phyloP scores from a whole-genome alignment of 805 yeast species.

The Candida anglica region DNA sequence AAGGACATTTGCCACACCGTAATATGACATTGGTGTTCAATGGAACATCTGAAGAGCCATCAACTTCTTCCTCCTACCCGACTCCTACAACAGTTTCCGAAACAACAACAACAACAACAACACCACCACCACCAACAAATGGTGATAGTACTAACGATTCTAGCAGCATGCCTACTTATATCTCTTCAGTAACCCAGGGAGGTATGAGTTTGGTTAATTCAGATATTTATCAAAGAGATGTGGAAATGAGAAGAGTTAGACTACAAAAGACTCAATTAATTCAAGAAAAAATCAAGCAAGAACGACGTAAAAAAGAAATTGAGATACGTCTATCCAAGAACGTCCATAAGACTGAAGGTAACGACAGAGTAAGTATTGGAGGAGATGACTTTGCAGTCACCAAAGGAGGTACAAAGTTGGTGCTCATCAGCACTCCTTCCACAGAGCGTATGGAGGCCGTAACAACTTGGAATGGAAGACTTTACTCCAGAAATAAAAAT shows the following conservation, averaged over 20 bases:
- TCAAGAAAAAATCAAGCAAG: background rate
- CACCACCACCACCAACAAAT: background rate
- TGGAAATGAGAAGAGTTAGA: constrained; percentile 10
- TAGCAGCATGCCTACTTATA: constrained; percentile 8
- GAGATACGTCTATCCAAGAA: too few relatives aligned
- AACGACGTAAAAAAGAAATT: constrained; percentile 21
- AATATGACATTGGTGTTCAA: background rate
- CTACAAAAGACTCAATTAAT: background rate
- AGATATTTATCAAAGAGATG: constrained; percentile 28
- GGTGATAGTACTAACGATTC: background rate
- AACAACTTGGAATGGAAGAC: constrained; percentile 26
- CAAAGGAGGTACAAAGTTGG: constrained; percentile 35
- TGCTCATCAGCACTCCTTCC: constrained; percentile 27
- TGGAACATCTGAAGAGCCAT: background rate
- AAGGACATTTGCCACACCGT: too few relatives aligned
- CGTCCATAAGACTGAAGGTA: constrained; percentile 38
- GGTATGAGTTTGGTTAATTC: constrained; percentile 38
- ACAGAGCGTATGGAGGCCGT: constrained; percentile 12
- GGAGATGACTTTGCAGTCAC: constrained; percentile 42
- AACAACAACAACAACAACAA: background rate
- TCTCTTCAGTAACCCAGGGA: constrained; percentile 25
- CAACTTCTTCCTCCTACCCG: background rate
- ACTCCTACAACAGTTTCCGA: background rate
- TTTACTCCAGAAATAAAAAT: constrained; percentile 18
- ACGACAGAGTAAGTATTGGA: constrained; percentile 42